Conservation (phyloP, 441 rosid genomes). For the Euphorbia schlechtendalii region DNA sequence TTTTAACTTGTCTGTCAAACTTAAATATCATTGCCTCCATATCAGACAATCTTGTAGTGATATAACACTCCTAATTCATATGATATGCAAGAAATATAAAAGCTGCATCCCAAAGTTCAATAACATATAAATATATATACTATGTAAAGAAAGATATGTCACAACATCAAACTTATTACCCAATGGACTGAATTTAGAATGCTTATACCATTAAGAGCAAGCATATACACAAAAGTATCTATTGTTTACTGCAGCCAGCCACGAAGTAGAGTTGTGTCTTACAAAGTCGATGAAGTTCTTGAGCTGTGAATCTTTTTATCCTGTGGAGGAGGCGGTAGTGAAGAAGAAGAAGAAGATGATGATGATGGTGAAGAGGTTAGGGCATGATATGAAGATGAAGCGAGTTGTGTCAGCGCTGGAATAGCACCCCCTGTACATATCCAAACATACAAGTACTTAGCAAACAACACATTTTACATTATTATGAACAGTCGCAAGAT, state of each 20-base stretch:
- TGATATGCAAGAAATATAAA: slow-evolving; percentile 32
- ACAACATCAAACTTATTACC: no score
- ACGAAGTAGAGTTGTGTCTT: slow-evolving; percentile 3
- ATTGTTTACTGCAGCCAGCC: no score
- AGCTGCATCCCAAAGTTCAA: no score
- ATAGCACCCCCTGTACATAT: slow-evolving; percentile 67
- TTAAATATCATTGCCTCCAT: slow-evolving; percentile 74
- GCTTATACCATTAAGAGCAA: no score
- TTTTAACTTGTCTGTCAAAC: slow-evolving; percentile 71
- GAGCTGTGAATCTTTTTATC: slow-evolving; percentile 38
- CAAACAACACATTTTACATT: no score
- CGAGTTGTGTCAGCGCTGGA: slow-evolving; percentile 76
- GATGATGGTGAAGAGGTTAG: slow-evolving; percentile 9
- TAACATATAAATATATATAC: no score
- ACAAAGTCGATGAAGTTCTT: slow-evolving; percentile 43
- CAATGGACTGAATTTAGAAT: no score
- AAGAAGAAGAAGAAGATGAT: slow-evolving; percentile 36
- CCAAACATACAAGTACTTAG: neutral
- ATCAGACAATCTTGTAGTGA: slow-evolving; percentile 65
- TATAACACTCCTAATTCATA: slow-evolving; percentile 70
- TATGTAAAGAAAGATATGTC: no score
- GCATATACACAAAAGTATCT: no score
- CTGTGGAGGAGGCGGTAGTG: slow-evolving; percentile 28
- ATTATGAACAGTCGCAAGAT: no score
- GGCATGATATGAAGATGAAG: slow-evolving; percentile 73